Percentiles rank a stretch among this genome's conserved stretches.
These are phyloP conservation scores for Calonectria multiphialidica DNA, from an alignment of 2,329 filamentous ascomycete genomes.

Conservation along the genomic window DNA sequence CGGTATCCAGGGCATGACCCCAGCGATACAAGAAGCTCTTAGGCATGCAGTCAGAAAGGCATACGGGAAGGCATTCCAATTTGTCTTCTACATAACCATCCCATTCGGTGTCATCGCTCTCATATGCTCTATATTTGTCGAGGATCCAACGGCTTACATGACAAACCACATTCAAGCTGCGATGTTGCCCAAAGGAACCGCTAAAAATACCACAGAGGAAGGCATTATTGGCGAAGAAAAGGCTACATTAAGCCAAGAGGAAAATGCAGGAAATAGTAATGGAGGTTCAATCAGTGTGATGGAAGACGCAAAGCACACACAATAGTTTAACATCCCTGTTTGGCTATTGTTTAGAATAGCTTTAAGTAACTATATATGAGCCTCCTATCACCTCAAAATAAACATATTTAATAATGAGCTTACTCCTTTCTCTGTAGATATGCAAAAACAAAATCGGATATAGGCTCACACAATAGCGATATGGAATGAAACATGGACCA, in stretches of 20 bases:
- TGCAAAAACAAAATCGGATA: too few relatives aligned
- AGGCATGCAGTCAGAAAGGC: background rate
- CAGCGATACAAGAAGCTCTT: background rate
- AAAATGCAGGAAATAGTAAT: background rate
- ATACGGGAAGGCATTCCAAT: background rate
- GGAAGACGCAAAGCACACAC: background rate
- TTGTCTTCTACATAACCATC: background rate
- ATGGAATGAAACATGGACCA: too few relatives aligned
- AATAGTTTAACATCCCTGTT: too few relatives aligned
- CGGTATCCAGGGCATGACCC: background rate
- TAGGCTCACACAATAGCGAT: too few relatives aligned
- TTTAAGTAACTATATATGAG: too few relatives aligned
- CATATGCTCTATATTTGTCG: background rate
- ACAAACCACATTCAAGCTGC: background rate
- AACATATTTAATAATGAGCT: too few relatives aligned
- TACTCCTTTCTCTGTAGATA: too few relatives aligned
- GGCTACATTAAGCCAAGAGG: background rate
- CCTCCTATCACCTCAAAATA: too few relatives aligned
- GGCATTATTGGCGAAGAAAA: background rate
- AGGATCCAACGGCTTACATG: background rate
- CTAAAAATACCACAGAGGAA: too few relatives aligned
- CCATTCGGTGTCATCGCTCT: background rate
- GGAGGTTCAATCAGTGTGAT: background rate
- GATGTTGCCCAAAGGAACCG: background rate
- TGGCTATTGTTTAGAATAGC: too few relatives aligned